Percentiles rank a stretch among this genome's conserved stretches.
Conservation (phyloP, 176 grass and related monocot species). For the Aechmea fasciata region DNA sequence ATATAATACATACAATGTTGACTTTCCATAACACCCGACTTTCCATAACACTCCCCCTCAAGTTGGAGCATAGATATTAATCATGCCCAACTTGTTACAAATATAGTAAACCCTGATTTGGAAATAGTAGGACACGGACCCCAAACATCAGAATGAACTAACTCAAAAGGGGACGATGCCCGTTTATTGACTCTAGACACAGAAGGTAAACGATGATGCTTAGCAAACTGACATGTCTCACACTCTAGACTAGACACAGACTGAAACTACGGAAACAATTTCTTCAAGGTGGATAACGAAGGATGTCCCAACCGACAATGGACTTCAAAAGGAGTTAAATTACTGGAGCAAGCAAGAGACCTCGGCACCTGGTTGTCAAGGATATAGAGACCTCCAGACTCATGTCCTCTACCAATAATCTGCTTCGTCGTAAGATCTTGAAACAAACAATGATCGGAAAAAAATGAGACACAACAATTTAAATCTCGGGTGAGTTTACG, state of each 20-base stretch:
- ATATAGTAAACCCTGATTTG: neutral
- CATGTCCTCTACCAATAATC: constrained; percentile 5
- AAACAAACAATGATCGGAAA: neutral
- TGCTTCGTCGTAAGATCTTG: neutral
- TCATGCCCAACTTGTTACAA: too few species aligned
- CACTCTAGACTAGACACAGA: neutral
- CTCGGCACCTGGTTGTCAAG: neutral
- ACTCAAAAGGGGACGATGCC: neutral
- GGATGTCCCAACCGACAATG: constrained; percentile 1
- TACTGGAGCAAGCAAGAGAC: neutral
- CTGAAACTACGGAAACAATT: neutral
- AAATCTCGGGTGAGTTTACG: too few species aligned
- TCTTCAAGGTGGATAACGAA: neutral
- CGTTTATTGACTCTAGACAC: neutral
- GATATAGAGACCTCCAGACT: neutral
- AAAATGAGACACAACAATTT: neutral
- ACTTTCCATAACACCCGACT: too few species aligned
- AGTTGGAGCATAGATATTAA: too few species aligned
- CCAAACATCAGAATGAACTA: neutral
- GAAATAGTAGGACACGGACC: neutral
- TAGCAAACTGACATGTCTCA: neutral
- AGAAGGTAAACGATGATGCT: neutral
- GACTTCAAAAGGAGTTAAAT: neutral
- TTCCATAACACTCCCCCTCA: too few species aligned
- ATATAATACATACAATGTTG: too few species aligned